Evolutionary conservation across 2,329 filamentous ascomycete genomes (phyloP), one percentile per base, ranked within the genome.

Genomic region (Aspergillus ustus): DNA sequence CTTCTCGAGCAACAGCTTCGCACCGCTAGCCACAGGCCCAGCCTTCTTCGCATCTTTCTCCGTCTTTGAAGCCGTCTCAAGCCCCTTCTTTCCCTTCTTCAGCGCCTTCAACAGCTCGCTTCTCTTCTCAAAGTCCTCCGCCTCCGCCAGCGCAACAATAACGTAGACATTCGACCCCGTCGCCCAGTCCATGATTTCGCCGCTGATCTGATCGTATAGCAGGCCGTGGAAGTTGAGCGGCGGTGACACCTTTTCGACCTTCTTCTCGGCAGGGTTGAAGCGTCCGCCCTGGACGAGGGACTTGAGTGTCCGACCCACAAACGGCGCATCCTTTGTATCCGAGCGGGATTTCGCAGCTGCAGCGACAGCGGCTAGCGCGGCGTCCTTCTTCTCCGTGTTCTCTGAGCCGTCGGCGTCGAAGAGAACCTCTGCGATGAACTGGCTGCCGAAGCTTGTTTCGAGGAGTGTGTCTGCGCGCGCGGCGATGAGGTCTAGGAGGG

Each of bases 121-220:
- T 69, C 84, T 87, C 69, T 87, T 83, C 28, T 82, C 82, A 70
- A 95, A 95, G 61, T 88, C 87, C 22, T 85, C 82, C 0, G 90
- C 86, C 78, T 98, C 94, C 5, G 93, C 78, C 67, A 98, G 80
- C 17, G 88, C 90, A 28, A 98, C 85, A 4, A 97, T 84, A 11
- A 96, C 91, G 69, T 97, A 98, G 1, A 91, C 91, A 68, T 92
- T 93, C 1, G 89, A 86, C 0, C 93, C 91, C 0, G 89, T 93
- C 0, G 94, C 93, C 95, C 95, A 99, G 20, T 87, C 82, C 61
- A 95, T 76, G 25, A 96, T 79, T 67, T 91, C 82, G 0, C 88
- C 85, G 74, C 91, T 86, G 76, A 98, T 93, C 63, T 90, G 81
- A 6, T 89, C 87, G 75, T 94, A 98, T n/a, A 99, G 83, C 52